These are phyloP conservation scores for Yamadazyma laniorum DNA, from an alignment of 805 yeast species.

Conservation along the genomic window DNA sequence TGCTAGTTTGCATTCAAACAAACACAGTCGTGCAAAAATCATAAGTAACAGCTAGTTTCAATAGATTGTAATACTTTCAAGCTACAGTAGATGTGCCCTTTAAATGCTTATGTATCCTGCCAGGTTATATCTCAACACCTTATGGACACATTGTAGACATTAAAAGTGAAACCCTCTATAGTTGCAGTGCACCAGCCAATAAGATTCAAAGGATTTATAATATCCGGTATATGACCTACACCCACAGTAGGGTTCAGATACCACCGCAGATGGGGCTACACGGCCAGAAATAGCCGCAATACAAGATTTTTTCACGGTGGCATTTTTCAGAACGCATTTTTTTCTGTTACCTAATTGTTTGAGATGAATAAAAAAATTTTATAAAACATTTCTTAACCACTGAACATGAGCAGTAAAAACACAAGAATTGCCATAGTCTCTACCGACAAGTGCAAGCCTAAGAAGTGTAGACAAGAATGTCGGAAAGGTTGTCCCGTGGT, in stretches of 20 bases:
- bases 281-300: no score
- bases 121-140: no score
- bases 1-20: no score
- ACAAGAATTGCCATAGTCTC: slow-evolving; percentile 95
- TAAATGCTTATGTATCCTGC: no score
- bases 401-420: slow-evolving; percentile 36
- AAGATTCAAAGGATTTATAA: neutral
- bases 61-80: no score
- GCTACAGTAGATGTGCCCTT: no score
- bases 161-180: no score
- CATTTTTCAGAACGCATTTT: slow-evolving; percentile 2
- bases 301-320: no score
- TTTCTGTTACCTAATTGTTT: slow-evolving; percentile 4
- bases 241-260: slow-evolving; percentile 6
- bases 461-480: slow-evolving; percentile 98
- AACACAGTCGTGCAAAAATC: no score
- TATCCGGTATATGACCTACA: slow-evolving; percentile 6
- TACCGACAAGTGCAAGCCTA: slow-evolving; percentile 94
- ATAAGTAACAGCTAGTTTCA: no score
- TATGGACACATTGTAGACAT: no score
- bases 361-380: slow-evolving; percentile 15
- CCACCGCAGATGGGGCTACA: no score
- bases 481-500: slow-evolving; percentile 97
- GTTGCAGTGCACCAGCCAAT: slow-evolving; percentile 3
- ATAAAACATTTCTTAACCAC: slow-evolving; percentile 9